Percentiles rank a stretch among this genome's conserved stretches.
Conservation (phyloP, 2,329 filamentous ascomycete species). For the Rhinocladiella mackenziei region DNA sequence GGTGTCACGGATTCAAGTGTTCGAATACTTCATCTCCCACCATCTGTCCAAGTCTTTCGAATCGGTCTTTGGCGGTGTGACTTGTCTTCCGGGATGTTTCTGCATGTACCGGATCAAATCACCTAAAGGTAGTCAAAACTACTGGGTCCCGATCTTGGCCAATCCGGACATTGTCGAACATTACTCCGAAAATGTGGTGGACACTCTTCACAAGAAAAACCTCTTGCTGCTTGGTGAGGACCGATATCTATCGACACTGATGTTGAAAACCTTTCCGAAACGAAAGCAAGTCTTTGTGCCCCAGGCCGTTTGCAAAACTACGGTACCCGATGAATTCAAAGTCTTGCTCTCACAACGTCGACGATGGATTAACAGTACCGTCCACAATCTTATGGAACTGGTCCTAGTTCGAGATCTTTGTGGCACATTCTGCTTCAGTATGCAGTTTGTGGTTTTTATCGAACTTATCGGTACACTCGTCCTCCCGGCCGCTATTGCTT, state of each 20-base stretch:
- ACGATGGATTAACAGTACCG: constrained; percentile 98
- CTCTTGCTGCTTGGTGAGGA: constrained; percentile 86
- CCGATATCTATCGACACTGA: constrained; percentile 91
- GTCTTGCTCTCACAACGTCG: constrained; percentile 91
- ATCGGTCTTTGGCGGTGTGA: constrained; percentile 97
- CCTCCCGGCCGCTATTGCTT: constrained; percentile 89
- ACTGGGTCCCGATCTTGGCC: constrained; percentile 97
- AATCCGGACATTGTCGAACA: constrained; percentile 99
- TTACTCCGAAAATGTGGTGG: constrained; percentile 98
- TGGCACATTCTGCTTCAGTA: constrained; percentile 98
- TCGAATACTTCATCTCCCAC: constrained; percentile 95
- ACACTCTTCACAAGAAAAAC: constrained; percentile 98
- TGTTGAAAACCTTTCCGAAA: constrained; percentile 98
- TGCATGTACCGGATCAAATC: constrained; percentile 99
- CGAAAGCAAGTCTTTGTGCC: constrained; percentile 98
- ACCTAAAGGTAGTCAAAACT: constrained; percentile 96
- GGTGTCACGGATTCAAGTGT: constrained; percentile 98
- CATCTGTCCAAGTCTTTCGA: constrained; percentile 97
- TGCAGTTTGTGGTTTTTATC: constrained; percentile 98
- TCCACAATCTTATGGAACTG: constrained; percentile 98
- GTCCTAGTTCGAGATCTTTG: constrained; percentile 93
- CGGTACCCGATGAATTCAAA: constrained; percentile 86
- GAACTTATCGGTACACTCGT: constrained; percentile 93
- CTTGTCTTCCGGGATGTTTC: constrained; percentile 96
- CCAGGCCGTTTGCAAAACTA: constrained; percentile 97